phyloP scores from a whole-genome alignment of 1,139 yeast genomes.

The Lodderomyces theae region DNA sequence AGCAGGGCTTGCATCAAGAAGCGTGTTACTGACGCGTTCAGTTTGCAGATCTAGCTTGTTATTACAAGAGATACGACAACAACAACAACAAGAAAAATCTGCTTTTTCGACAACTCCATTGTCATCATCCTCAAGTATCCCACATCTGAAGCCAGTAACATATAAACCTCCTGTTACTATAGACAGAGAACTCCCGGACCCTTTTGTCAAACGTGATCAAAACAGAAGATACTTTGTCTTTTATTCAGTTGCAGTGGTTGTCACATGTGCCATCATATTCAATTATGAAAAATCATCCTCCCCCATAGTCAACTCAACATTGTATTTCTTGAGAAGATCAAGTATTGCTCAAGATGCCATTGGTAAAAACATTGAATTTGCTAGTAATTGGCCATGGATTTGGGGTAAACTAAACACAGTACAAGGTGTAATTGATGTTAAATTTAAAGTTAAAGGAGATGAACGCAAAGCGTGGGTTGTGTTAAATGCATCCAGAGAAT shows the following conservation, averaged over 20 bases:
- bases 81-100: no score
- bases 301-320: conserved; percentile 83
- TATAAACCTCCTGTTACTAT: conserved; percentile 41
- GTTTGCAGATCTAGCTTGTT: background rate
- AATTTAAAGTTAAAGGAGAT: conserved; percentile 67
- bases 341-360: conserved; percentile 59
- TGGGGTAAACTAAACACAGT: conserved; percentile 81
- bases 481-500: conserved; percentile 59
- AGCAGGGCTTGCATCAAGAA: background rate
- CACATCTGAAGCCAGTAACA: no score
- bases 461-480: conserved; percentile 46
- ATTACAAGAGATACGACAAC: conserved; percentile 2
- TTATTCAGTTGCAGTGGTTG: conserved; percentile 63
- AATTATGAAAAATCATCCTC: conserved; percentile 90
- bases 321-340: conserved; percentile 81
- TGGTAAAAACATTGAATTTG: conserved; percentile 75
- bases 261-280: conserved; percentile 69
- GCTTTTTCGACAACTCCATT: no score
- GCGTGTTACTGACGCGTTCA: background rate
- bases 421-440: conserved; percentile 73
- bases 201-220: conserved; percentile 52
- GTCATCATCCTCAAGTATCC: background rate
- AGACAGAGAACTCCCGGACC: conserved; percentile 73
- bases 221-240: conserved; percentile 54
- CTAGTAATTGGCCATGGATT: conserved; percentile 82